Conservation (phyloP, 331 rosid species). For the Dryas integrifolia region DNA sequence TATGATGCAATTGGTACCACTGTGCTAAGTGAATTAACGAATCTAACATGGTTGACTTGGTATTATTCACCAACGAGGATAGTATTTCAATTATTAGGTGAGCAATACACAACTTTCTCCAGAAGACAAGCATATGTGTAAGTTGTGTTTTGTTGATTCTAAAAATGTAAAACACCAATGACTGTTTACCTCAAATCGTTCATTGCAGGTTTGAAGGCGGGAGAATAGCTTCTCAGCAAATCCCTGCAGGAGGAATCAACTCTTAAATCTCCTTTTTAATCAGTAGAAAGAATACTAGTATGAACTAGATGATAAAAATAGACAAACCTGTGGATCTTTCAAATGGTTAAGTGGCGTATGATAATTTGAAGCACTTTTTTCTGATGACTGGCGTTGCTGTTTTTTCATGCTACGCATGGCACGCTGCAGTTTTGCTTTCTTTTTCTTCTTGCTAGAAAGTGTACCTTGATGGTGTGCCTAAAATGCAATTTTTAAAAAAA, state of each 20-base stretch:
- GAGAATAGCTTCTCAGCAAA: constrained; percentile 81
- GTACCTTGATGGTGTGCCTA: constrained; percentile 90
- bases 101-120: background rate
- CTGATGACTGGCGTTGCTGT: constrained; percentile 65
- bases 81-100: background rate
- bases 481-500: constrained; percentile 16
- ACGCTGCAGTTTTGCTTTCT: constrained; percentile 74
- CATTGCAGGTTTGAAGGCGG: constrained; percentile 60
- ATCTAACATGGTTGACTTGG: background rate
- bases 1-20: background rate
- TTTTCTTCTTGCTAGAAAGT: constrained; percentile 77
- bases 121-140: constrained; percentile 2
- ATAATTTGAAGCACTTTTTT: constrained; percentile 40
- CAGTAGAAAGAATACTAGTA: constrained; percentile 15
- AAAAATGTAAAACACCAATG: background rate
- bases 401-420: constrained; percentile 70
- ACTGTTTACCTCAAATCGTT: constrained; percentile 69
- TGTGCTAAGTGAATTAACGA: background rate
- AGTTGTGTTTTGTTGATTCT: background rate
- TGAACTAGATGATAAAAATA: constrained; percentile 2
- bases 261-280: constrained; percentile 8
- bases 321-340: constrained; percentile 78
- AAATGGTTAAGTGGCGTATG: constrained; percentile 91
- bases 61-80: background rate
- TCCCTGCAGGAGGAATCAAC: constrained; percentile 54